These are phyloP conservation scores for Thuja plicata DNA, from an alignment of 83 land plant genomes.

Conservation along the genomic window DNA sequence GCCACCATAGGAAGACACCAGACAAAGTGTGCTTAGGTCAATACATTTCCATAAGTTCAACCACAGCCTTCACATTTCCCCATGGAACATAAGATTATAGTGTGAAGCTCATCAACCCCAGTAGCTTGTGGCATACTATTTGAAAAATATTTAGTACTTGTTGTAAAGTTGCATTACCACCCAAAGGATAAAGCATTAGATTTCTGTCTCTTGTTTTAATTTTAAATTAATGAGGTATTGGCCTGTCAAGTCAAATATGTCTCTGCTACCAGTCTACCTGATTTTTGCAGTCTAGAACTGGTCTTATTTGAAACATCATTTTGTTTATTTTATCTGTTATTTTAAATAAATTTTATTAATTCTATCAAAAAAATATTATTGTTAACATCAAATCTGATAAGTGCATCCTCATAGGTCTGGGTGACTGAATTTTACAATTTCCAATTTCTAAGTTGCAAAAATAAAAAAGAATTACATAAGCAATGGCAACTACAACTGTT, in stretches of 20 bases:
- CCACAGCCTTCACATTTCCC: neutral
- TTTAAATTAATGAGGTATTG: neutral
- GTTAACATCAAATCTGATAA: neutral
- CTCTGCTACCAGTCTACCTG: neutral
- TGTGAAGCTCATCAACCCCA: neutral
- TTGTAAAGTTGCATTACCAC: neutral
- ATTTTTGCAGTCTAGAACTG: neutral
- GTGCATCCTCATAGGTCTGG: neutral
- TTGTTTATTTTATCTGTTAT: neutral
- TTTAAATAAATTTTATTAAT: neutral
- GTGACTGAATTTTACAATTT: neutral
- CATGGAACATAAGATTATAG: neutral
- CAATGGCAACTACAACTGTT: neutral
- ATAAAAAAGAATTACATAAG: neutral
- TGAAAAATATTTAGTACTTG: neutral
- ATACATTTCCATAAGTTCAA: neutral
- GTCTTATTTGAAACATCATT: neutral
- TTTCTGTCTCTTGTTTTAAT: neutral
- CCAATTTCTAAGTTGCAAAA: neutral
- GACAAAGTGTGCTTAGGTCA: neutral
- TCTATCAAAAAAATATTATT: neutral
- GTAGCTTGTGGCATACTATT: no score
- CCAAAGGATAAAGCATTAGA: neutral
- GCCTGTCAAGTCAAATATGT: neutral
- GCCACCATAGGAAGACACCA: neutral